Evolutionary conservation across 176 grass and related monocot species (phyloP), one percentile per base, ranked within the genome.

Genomic region (Oryza glumipatula): DNA sequence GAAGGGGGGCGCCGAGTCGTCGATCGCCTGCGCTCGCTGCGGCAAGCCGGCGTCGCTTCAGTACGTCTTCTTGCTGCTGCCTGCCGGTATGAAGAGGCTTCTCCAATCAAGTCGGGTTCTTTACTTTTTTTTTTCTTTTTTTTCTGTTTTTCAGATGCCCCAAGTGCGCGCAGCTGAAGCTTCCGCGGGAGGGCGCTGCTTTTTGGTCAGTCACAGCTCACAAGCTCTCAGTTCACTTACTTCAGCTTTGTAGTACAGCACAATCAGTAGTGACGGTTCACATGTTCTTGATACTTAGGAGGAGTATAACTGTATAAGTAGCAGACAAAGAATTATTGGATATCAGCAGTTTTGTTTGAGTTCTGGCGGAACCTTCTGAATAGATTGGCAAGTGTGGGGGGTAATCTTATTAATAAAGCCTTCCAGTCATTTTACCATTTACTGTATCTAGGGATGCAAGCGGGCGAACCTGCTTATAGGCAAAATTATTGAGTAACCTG

Each of bases 1-100:
- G 68, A 97, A 94, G 71, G 89, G 39, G 30, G 74, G 74, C 46
- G 11, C 86, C 16, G 96, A 96, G 72, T 81, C 88, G 38, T 84
- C 86, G 32, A 39, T 91, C 44, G 73, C 82, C 67, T 99, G 93
- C 84, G 89, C 76, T 84, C 91, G 84, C 78, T 99, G 96, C 73
- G 93, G 93, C 77, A 95, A 98, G 85, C 96, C 96, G 19, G 96
- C 93, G 47, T 64, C 47, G 16, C 89, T 98, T 16, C 96, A 95
- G 93, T 98, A 90, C 63, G 88, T 73, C 47, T 35, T 73, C 47
- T 35, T 70, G 22, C 65, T 45, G 32, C 58, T 35, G 24, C 12
- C 19, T 16, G 14, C 12, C 14, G 15, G 49, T 38, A 9, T 61
- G 11, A 48, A 12, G 3, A 22, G 6, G 21, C 56, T 21, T 61